Base-by-base conservation (phyloP, 345 rosid species). In the Nephelium lappaceum region DNA sequence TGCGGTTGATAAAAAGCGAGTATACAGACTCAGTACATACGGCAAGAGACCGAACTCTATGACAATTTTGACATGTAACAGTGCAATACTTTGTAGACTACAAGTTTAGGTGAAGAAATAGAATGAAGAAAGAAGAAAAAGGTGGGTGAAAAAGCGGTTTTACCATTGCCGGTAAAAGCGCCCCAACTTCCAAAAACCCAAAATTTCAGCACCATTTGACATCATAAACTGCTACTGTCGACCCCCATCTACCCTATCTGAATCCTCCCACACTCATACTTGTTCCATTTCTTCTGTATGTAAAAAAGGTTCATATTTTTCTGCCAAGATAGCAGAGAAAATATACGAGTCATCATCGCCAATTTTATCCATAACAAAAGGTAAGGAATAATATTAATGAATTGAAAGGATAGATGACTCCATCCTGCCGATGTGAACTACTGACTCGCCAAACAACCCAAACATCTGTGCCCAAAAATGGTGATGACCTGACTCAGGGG, bases 401-500 rank as follows among this genome's bases (percentile, higher is more conserved):
- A 75, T 67, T 57, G 55, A 38, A 68, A 78, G 41, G 45, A 36
- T 69, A 74, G 36, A 67, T 15, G 74, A 67, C 77, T 66, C 79
- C 73, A 73, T 42, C 61, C 36, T 69, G 80, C 63, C 64, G 69
- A 60, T 63, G 72, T 49, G 60, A 69, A 60, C 49, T 69, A 49
- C 72, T 79, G 81, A 64, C 77, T 72, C 39, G 81, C 81, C 58
- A 55, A 78, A 65, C 19, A 66, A 78, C 81, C 67, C 72, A 72
- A 65, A 78, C 71, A 64, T 64, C 67, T 43, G 68, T 43, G 53
- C 69, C 73, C 73, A 63, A 42, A 84, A 77, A 80, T 84, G 90
- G 85, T 65, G 82, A 83, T 81, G 88, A 86, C 85, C 84, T 45
- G 80, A 87, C 89, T 75, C 83, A 2, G 36, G 51, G 60, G 81